Evolutionary conservation across 2,329 filamentous ascomycete genomes (phyloP).

Genomic region (Fusarium avenaceum): DNA sequence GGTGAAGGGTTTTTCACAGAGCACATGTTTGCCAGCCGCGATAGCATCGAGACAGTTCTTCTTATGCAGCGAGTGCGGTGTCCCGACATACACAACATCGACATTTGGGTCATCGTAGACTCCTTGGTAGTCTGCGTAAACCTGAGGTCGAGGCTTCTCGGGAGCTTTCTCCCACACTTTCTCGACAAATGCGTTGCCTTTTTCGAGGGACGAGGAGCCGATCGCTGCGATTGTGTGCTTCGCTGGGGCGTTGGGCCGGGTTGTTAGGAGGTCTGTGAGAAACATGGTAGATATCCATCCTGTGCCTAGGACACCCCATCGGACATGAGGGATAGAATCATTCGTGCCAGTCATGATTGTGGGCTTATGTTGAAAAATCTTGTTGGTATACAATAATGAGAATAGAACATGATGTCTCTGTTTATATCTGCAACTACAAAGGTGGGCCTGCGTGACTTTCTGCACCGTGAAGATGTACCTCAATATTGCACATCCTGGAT

Average conservation of each 20-base stretch:
- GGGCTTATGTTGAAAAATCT: slow-evolving; percentile 13
- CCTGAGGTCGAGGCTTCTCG: slow-evolving; percentile 1
- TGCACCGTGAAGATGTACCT: background rate
- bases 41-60: slow-evolving; percentile 60
- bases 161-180: slow-evolving; percentile 20
- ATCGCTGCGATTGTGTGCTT: slow-evolving; percentile 18
- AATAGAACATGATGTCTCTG: background rate
- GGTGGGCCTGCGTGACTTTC: slow-evolving; percentile 10
- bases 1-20: slow-evolving; percentile 62
- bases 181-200: slow-evolving; percentile 9
- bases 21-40: slow-evolving; percentile 58
- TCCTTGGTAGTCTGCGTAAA: slow-evolving; percentile 49
- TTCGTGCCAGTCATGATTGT: background rate
- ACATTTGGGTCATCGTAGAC: slow-evolving; percentile 58
- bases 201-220: slow-evolving; percentile 2
- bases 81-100: slow-evolving; percentile 62
- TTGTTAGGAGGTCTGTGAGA: slow-evolving; percentile 6
- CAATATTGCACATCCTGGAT: background rate
- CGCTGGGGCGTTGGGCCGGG: slow-evolving; percentile 14
- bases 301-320: slow-evolving; percentile 30
- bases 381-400: too few species aligned
- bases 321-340: slow-evolving; percentile 5
- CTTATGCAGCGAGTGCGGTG: slow-evolving; percentile 60
- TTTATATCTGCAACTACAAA: background rate
- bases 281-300: slow-evolving; percentile 39